These are phyloP conservation scores for Hydnomerulius pinastri DNA, from an alignment of 768 basidiomycete genomes.

Conservation along the genomic window DNA sequence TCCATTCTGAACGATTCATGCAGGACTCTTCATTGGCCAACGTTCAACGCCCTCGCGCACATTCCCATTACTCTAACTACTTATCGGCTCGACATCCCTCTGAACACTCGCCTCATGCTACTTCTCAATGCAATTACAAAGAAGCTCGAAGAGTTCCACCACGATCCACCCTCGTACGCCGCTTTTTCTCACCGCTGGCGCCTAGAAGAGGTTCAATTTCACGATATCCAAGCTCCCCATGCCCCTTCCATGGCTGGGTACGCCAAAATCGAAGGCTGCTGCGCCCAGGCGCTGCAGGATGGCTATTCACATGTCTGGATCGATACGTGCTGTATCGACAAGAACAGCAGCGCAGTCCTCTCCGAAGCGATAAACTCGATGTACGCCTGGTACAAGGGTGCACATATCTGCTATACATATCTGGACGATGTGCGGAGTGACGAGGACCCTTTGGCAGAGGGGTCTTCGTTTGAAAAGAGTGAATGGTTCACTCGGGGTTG, in stretches of 20 bases:
- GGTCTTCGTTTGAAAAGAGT: slow-evolving; percentile 17
- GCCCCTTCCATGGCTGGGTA: slow-evolving; percentile 18
- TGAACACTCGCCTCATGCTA: too few species aligned
- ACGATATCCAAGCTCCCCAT: slow-evolving; percentile 20
- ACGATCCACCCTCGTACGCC: slow-evolving; percentile 14
- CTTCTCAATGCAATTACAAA: too few species aligned
- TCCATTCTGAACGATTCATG: too few species aligned
- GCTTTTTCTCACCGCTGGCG: slow-evolving; percentile 32
- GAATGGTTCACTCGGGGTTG: slow-evolving; percentile 35
- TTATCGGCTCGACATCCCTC: too few species aligned
- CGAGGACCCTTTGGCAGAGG: slow-evolving; percentile 6
- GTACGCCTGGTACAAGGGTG: slow-evolving; percentile 33
- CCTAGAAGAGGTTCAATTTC: slow-evolving; percentile 23
- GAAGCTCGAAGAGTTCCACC: too few species aligned
- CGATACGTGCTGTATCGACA: slow-evolving; percentile 37
- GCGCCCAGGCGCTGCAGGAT: slow-evolving; percentile 17
- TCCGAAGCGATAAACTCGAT: slow-evolving; percentile 33
- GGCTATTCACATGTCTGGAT: slow-evolving; percentile 26
- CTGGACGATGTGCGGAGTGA: slow-evolving; percentile 20
- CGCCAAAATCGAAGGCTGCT: slow-evolving; percentile 22
- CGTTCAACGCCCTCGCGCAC: too few species aligned
- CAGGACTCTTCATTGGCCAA: too few species aligned
- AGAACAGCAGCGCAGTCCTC: slow-evolving; percentile 28
- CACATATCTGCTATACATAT: slow-evolving; percentile 29
- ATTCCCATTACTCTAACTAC: too few species aligned